Conservation (phyloP, 1,284 basidiomycete species). For the Cerioporus squamosus region DNA sequence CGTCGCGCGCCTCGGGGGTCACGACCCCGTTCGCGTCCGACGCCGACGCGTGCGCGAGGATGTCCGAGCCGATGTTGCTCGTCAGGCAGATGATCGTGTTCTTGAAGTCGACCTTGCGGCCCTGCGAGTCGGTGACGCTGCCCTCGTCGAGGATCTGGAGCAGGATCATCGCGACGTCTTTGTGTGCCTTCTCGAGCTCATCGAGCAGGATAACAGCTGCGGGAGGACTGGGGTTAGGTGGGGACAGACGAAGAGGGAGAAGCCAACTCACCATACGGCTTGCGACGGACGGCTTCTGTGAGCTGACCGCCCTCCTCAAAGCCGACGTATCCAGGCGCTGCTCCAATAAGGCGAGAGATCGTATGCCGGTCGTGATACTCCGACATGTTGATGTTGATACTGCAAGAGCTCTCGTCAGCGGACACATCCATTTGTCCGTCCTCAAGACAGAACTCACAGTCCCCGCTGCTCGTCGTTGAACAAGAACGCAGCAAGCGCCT, state of each 20-base stretch:
- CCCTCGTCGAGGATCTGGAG: constrained; percentile 95
- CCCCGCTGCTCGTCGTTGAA: constrained; percentile 89
- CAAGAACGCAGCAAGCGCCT: constrained; percentile 84
- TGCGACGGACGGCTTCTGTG: constrained; percentile 86
- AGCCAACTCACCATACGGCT: constrained; percentile 68
- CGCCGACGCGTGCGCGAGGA: constrained; percentile 74
- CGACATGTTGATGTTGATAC: constrained; percentile 92
- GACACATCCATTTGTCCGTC: neutral
- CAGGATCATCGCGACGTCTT: constrained; percentile 90
- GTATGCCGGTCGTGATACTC: constrained; percentile 94
- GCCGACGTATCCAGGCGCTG: constrained; percentile 92
- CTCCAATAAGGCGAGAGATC: constrained; percentile 88
- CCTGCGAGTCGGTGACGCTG: constrained; percentile 84
- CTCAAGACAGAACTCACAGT: constrained; percentile 55
- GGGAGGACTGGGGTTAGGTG: neutral
- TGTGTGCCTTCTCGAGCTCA: constrained; percentile 93
- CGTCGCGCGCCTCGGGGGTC: constrained; percentile 61
- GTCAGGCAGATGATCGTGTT: constrained; percentile 81
- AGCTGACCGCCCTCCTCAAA: constrained; percentile 92
- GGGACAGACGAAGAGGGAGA: neutral
- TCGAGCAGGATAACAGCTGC: constrained; percentile 81
- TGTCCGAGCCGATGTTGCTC: constrained; percentile 57
- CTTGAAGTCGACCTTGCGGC: constrained; percentile 78
- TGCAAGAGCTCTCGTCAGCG: constrained; percentile 28
- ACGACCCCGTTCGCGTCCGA: constrained; percentile 71